A percentile compares a stretch with the other conserved stretches of the same genome.
These are phyloP conservation scores for Exophiala alcalophila DNA, from an alignment of 2,329 filamentous ascomycete species.

Conservation along the genomic window DNA sequence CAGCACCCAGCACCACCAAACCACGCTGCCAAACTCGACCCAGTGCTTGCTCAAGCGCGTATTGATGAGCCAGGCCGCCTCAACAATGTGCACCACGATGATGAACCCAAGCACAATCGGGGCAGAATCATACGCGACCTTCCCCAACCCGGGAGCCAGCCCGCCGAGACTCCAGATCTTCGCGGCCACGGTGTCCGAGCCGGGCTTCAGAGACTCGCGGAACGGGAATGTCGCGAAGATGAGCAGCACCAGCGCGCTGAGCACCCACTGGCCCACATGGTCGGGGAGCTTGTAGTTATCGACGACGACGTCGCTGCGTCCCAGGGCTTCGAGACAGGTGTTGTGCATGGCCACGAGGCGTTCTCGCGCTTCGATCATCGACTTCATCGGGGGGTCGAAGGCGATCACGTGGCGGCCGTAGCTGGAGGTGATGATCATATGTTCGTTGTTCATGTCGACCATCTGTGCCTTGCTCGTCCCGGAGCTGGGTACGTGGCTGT, in stretches of 20 bases:
- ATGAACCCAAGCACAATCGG: slow-evolving; percentile 58
- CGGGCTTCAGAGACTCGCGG: slow-evolving; percentile 53
- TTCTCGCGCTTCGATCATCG: slow-evolving; percentile 64
- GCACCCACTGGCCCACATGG: slow-evolving; percentile 16
- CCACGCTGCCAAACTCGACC: slow-evolving; percentile 46
- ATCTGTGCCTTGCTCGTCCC: slow-evolving; percentile 52
- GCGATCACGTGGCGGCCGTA: slow-evolving; percentile 52
- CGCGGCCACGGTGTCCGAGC: slow-evolving; percentile 47
- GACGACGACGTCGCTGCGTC: slow-evolving; percentile 56
- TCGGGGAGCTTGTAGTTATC: slow-evolving; percentile 51
- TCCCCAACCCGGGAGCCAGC: slow-evolving; percentile 57
- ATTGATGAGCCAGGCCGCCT: slow-evolving; percentile 53
- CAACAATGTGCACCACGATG: slow-evolving; percentile 61
- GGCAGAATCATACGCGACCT: slow-evolving; percentile 58
- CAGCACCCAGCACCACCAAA: slow-evolving; percentile 56
- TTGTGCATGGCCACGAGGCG: slow-evolving; percentile 72
- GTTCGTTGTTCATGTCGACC: slow-evolving; percentile 61
- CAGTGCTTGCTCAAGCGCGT: slow-evolving; percentile 51
- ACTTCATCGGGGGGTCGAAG: slow-evolving; percentile 68
- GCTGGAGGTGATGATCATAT: slow-evolving; percentile 60
- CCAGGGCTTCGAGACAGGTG: slow-evolving; percentile 58
- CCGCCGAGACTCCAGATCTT: slow-evolving; percentile 44
- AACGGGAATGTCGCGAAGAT: slow-evolving; percentile 55
- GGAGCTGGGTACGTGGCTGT: slow-evolving; percentile 55
- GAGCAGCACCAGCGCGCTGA: slow-evolving; percentile 35